These are phyloP conservation scores for Mucor ambiguus DNA, from an alignment of 371 early-diverging fungal genomes.

Conservation along the genomic window DNA sequence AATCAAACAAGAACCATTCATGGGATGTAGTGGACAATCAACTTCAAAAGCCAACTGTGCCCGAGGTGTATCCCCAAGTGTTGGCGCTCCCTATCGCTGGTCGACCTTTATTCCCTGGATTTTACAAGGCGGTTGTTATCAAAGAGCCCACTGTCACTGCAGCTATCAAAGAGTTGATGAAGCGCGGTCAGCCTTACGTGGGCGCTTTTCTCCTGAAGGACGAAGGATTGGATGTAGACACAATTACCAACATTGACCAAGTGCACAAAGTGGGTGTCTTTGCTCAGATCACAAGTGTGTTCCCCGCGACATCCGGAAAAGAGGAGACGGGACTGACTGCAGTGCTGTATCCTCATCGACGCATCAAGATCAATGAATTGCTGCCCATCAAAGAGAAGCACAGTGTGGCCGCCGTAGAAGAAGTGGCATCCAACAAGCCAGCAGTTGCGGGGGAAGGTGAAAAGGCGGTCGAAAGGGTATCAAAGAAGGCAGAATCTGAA, in stretches of 20 bases:
- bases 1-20: constrained; percentile 17
- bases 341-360: constrained; percentile 92
- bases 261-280: constrained; percentile 94
- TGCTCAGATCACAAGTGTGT: constrained; percentile 95
- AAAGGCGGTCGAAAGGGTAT: constrained; percentile 15
- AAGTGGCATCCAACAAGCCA: constrained; percentile 8
- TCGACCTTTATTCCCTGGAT: constrained; percentile 95
- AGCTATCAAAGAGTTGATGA: constrained; percentile 89
- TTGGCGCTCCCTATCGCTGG: constrained; percentile 92
- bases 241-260: constrained; percentile 73
- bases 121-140: constrained; percentile 95
- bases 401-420: constrained; percentile 17
- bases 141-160: constrained; percentile 91
- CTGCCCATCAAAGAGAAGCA: constrained; percentile 43
- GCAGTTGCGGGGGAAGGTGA: constrained; percentile 20
- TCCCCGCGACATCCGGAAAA: constrained; percentile 76
- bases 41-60: constrained; percentile 76
- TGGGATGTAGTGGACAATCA: constrained; percentile 58
- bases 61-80: constrained; percentile 89
- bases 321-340: constrained; percentile 89
- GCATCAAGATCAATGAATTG: constrained; percentile 82
- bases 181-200: constrained; percentile 92
- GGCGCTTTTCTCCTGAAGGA: constrained; percentile 93
- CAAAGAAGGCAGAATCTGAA: constrained; percentile 13
- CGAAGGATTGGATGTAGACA: constrained; percentile 84